Conservation (phyloP, 2,329 filamentous ascomycete species). For the Talaromyces sp. region DNA sequence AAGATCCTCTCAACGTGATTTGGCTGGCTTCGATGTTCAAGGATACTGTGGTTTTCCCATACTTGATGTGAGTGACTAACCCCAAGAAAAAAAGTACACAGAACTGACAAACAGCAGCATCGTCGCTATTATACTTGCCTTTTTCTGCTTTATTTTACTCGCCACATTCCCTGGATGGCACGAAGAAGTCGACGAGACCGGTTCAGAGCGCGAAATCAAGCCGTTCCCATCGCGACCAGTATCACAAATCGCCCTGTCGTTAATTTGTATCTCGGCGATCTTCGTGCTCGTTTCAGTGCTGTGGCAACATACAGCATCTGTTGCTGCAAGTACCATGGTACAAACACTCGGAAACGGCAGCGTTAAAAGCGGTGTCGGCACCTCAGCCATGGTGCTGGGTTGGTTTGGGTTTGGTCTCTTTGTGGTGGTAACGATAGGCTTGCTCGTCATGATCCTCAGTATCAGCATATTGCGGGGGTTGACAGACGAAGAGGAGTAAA, state of each 20-base stretch:
- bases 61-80: slow-evolving; percentile 67
- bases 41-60: slow-evolving; percentile 96
- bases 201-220: slow-evolving; percentile 84
- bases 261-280: slow-evolving; percentile 71
- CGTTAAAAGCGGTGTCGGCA: slow-evolving; percentile 82
- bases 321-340: slow-evolving; percentile 87
- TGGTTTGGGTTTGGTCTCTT: slow-evolving; percentile 95
- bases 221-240: slow-evolving; percentile 89
- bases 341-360: slow-evolving; percentile 89
- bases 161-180: slow-evolving; percentile 98
- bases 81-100: slow-evolving; percentile 10
- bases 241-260: slow-evolving; percentile 84
- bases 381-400: slow-evolving; percentile 90
- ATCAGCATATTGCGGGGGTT: slow-evolving; percentile 69
- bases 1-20: slow-evolving; percentile 93
- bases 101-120: slow-evolving; percentile 54
- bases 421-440: slow-evolving; percentile 89
- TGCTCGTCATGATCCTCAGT: slow-evolving; percentile 95
- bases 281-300: slow-evolving; percentile 61
- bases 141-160: slow-evolving; percentile 89
- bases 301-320: slow-evolving; percentile 80
- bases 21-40: slow-evolving; percentile 98
- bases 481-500: slow-evolving; percentile 36
- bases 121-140: slow-evolving; percentile 95
- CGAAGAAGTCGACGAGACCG: slow-evolving; percentile 75